phyloP scores from a whole-genome alignment of 2,329 filamentous ascomycete species.

The Orbilia javanica region DNA sequence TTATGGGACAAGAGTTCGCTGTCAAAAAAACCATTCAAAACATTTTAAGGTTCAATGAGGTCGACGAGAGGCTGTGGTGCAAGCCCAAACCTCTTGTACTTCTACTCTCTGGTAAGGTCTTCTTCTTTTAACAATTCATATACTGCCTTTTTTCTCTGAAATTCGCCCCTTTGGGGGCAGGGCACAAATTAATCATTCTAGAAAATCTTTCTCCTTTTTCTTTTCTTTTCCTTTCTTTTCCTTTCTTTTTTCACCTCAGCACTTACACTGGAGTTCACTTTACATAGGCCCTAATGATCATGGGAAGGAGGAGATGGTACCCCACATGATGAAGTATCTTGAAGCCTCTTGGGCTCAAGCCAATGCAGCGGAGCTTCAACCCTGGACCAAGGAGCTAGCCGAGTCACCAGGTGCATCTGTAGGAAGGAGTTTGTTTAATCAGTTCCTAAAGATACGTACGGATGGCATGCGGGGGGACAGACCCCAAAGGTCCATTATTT shows the following conservation, averaged over 20 bases:
- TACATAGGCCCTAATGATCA: neutral
- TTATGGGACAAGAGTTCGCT: constrained; percentile 1
- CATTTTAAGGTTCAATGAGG: neutral
- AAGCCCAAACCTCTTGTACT: neutral
- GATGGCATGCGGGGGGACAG: no score
- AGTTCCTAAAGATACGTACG: no score
- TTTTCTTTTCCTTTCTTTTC: no score
- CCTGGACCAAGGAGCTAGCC: no score
- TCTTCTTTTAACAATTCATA: no score
- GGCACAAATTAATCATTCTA: no score
- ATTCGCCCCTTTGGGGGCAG: no score
- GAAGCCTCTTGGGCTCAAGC: neutral
- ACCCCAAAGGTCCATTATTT: neutral
- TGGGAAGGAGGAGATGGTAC: neutral
- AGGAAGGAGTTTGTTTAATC: neutral
- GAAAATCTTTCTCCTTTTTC: no score
- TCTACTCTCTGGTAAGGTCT: neutral
- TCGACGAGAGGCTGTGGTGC: neutral
- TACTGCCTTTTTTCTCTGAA: no score
- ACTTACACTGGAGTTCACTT: no score
- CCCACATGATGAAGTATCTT: neutral
- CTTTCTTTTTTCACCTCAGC: no score
- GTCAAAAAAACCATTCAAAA: neutral
- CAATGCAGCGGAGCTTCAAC: neutral
- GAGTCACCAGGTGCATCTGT: neutral